phyloP scores from a whole-genome alignment of 768 basidiomycete species.

The Pleurotus tuoliensis region DNA sequence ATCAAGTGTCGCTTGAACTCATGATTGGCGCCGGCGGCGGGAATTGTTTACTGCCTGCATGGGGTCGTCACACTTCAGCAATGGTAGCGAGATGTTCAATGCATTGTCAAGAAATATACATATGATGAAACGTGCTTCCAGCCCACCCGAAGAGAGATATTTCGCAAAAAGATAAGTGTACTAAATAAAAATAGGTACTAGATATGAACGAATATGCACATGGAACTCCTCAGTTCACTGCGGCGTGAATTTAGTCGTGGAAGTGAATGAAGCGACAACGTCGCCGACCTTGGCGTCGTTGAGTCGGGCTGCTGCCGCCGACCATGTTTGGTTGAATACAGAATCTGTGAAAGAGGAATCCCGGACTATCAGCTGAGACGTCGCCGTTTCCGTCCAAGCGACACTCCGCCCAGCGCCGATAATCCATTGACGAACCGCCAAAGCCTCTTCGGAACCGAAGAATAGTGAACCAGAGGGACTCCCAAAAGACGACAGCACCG shows the following conservation, averaged over 20 bases:
- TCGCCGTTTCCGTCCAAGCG: slow-evolving; percentile 50
- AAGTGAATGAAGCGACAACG: slow-evolving; percentile 39
- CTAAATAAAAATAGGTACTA: background rate
- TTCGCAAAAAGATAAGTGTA: background rate
- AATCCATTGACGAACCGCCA: slow-evolving; percentile 50
- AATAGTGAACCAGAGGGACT: slow-evolving; percentile 47
- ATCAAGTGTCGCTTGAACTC: background rate
- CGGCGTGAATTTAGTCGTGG: slow-evolving; percentile 19
- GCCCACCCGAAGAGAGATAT: background rate
- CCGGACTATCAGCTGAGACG: slow-evolving; percentile 45
- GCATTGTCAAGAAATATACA: background rate
- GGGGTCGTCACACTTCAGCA: too few species aligned
- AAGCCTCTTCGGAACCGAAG: slow-evolving; percentile 53
- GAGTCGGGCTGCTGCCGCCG: slow-evolving; percentile 30
- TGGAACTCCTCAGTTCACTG: slow-evolving; percentile 8
- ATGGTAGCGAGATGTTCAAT: too few species aligned
- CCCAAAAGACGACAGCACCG: slow-evolving; percentile 47
- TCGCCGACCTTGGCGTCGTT: slow-evolving; percentile 30
- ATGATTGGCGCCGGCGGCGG: slow-evolving; percentile 1
- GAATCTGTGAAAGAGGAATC: slow-evolving; percentile 43
- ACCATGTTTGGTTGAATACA: slow-evolving; percentile 48
- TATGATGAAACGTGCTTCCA: slow-evolving; percentile 1
- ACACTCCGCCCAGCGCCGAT: slow-evolving; percentile 36
- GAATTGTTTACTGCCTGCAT: too few species aligned
- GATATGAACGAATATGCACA: slow-evolving; percentile 9